These are phyloP conservation scores for Neurospora cerealis DNA, from an alignment of 495 filamentous ascomycete species.

Conservation along the genomic window DNA sequence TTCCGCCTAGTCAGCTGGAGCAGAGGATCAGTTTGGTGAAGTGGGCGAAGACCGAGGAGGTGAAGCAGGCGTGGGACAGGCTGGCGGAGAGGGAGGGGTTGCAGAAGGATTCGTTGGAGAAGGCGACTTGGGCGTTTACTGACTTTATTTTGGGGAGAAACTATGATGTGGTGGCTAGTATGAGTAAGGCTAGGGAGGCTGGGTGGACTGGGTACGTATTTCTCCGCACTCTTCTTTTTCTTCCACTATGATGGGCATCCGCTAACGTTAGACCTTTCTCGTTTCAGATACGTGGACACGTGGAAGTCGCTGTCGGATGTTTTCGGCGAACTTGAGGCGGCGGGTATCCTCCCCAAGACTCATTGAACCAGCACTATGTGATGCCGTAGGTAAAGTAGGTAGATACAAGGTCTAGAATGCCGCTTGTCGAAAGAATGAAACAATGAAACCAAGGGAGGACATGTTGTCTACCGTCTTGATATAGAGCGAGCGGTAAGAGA, in stretches of 20 bases:
- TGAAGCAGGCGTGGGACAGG: conserved; percentile 36
- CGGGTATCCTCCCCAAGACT: conserved; percentile 22
- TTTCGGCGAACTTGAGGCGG: conserved; percentile 36
- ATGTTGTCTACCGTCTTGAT: background rate
- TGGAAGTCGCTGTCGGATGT: conserved; percentile 41
- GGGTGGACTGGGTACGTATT: conserved; percentile 33
- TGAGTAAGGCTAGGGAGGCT: conserved; percentile 48
- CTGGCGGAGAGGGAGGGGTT: conserved; percentile 38
- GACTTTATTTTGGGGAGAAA: conserved; percentile 41
- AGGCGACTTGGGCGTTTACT: conserved; percentile 48
- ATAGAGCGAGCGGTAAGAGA: background rate
- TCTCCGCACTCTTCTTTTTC: background rate
- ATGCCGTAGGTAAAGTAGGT: background rate
- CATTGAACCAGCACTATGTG: background rate
- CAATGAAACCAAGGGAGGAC: background rate
- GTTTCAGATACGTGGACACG: conserved; percentile 32
- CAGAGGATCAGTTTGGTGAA: conserved; percentile 40
- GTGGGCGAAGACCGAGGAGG: conserved; percentile 41
- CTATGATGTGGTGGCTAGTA: conserved; percentile 39
- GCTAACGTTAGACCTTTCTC: background rate
- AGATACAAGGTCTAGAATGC: background rate
- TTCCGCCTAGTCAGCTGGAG: conserved; percentile 26
- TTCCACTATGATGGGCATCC: background rate
- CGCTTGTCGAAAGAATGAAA: background rate
- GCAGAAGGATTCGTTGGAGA: conserved; percentile 38